Percentiles rank a stretch among this genome's conserved stretches.
Conservation (phyloP, 2,329 filamentous ascomycete genomes). For the Sporothrix brasiliensis region DNA sequence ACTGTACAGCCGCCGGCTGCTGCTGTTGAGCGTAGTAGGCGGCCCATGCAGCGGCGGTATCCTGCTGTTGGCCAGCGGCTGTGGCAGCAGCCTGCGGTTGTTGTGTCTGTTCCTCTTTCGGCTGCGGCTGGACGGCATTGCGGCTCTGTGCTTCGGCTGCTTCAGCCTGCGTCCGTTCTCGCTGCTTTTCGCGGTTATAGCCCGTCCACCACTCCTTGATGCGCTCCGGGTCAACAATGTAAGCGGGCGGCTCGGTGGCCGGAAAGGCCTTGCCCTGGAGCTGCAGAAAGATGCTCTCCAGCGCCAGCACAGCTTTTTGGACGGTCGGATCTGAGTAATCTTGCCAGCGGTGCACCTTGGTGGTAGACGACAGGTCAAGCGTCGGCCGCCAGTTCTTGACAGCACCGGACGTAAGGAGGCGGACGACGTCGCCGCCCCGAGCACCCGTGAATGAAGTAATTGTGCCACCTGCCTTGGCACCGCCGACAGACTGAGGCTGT, state of each 20-base stretch:
- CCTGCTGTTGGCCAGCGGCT: constrained; percentile 37
- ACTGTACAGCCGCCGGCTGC: constrained; percentile 35
- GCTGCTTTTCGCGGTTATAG: constrained; percentile 45
- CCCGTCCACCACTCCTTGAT: constrained; percentile 58
- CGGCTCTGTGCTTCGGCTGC: constrained; percentile 37
- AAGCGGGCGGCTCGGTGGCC: constrained; percentile 55
- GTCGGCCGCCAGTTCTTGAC: constrained; percentile 49
- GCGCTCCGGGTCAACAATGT: constrained; percentile 53
- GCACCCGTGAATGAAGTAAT: constrained; percentile 34
- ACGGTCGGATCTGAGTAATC: constrained; percentile 49
- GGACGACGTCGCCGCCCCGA: constrained; percentile 48
- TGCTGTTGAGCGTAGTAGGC: constrained; percentile 46
- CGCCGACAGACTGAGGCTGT: neutral
- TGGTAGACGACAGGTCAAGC: constrained; percentile 46
- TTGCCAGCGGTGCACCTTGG: constrained; percentile 39
- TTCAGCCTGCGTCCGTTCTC: constrained; percentile 44
- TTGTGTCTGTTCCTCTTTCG: neutral
- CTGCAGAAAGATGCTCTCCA: constrained; percentile 50
- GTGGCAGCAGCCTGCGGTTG: neutral
- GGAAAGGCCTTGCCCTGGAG: constrained; percentile 54
- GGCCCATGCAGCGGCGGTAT: constrained; percentile 45
- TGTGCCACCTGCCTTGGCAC: neutral
- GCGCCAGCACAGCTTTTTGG: constrained; percentile 48
- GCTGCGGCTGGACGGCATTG: constrained; percentile 8
- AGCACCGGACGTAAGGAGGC: constrained; percentile 50